phyloP scores from a whole-genome alignment of 2,329 filamentous ascomycete genomes.

The Monosporascus sp. region DNA sequence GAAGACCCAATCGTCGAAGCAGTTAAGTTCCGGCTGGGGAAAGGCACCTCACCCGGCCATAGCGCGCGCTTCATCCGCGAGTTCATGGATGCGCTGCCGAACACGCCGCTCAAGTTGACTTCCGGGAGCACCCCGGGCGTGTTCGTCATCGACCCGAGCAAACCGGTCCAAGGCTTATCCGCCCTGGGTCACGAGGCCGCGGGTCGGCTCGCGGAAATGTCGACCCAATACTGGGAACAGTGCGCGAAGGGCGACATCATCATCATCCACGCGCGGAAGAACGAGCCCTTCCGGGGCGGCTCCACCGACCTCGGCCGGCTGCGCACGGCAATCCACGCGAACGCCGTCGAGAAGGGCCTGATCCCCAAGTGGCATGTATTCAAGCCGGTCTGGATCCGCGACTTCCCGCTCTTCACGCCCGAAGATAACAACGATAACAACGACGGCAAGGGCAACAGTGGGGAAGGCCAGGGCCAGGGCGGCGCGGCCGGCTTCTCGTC shows the following conservation, averaged over 20 bases:
- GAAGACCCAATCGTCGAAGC: constrained; percentile 67
- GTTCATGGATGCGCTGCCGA: constrained; percentile 64
- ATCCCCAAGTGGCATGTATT: constrained; percentile 46
- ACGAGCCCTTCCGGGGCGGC: constrained; percentile 59
- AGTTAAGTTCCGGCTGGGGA: constrained; percentile 59
- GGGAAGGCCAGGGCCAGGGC: constrained; percentile 68
- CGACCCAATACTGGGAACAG: constrained; percentile 13
- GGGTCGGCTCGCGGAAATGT: constrained; percentile 16
- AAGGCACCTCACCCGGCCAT: constrained; percentile 36
- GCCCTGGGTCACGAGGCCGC: constrained; percentile 26
- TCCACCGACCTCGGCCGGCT: constrained; percentile 69
- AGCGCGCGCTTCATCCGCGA: constrained; percentile 39
- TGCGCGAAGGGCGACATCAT: constrained; percentile 72
- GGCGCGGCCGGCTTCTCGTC: constrained; percentile 74
- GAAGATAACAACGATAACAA: constrained; percentile 45
- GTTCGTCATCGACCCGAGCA: constrained; percentile 66
- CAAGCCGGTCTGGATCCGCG: constrained; percentile 76
- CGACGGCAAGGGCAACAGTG: constrained; percentile 41
- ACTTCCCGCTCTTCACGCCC: constrained; percentile 90
- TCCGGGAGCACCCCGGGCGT: constrained; percentile 74
- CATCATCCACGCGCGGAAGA: constrained; percentile 71
- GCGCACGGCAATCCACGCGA: constrained; percentile 63
- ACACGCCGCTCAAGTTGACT: constrained; percentile 56
- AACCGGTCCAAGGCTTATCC: constrained; percentile 71
- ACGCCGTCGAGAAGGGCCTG: constrained; percentile 58